Percentiles rank a stretch among this genome's conserved stretches.
These are phyloP conservation scores for Quercus variabilis DNA, from an alignment of 306 rosid species.

Conservation along the genomic window DNA sequence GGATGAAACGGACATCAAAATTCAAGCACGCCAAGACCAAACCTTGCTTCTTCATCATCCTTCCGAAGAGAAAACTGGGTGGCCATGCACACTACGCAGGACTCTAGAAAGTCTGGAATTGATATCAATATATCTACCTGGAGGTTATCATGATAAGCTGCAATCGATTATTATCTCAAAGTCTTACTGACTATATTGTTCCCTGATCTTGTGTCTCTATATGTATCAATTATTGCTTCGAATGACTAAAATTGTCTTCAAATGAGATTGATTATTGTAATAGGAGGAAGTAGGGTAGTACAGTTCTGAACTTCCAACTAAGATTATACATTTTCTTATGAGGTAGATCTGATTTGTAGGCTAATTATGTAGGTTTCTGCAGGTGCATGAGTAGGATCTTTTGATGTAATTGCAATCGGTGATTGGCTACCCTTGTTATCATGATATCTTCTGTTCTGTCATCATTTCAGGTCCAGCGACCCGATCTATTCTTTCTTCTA, in stretches of 20 bases:
- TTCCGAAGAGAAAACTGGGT: conserved; percentile 77
- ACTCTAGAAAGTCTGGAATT: conserved; percentile 57
- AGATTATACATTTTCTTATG: conserved; percentile 30
- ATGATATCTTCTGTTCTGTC: too few relatives aligned
- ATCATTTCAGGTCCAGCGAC: too few relatives aligned
- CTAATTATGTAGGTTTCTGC: conserved; percentile 51
- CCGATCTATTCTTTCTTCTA: too few relatives aligned
- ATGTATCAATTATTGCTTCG: conserved; percentile 32
- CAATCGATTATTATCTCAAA: not conserved
- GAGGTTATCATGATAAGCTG: conserved; percentile 25
- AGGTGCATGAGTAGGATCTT: conserved; percentile 42
- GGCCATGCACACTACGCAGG: conserved; percentile 56
- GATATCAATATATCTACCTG: conserved; percentile 82
- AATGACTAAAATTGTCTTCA: conserved; percentile 20
- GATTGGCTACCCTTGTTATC: too few relatives aligned
- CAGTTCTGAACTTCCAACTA: conserved; percentile 33
- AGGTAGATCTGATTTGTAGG: conserved; percentile 53
- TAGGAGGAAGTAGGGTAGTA: conserved; percentile 27
- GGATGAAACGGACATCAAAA: conserved; percentile 49
- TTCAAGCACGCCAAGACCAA: conserved; percentile 36
- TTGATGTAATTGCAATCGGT: conserved; percentile 36
- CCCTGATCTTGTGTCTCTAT: conserved; percentile 22
- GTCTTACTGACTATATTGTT: conserved; percentile 36
- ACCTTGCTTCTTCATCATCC: conserved; percentile 33
- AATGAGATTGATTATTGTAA: conserved; percentile 18